Base-by-base conservation (phyloP, 306 rosid species). In the Sphenostylis stenocarpa region DNA sequence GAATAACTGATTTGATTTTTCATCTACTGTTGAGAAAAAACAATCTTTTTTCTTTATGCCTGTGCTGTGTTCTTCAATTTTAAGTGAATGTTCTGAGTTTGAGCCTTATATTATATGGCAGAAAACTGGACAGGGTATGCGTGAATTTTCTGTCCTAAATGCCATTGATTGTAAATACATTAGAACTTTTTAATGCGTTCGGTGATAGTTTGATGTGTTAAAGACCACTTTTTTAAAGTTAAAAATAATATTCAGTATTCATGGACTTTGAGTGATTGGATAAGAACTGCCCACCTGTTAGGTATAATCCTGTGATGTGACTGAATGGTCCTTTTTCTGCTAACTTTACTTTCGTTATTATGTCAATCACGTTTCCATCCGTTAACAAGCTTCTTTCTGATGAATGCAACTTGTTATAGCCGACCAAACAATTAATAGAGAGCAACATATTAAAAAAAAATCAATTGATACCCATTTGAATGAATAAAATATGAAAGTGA, bases 281-380 rank as follows among this genome's bases (percentile, higher is more conserved):
- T 26, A 67, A 38, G 48, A 79, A 75, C 66, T 44, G 23, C 21
- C 74, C 41, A 79, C 53, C 86, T 78, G 67, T 74, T 62, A 21
- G 70, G 58, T 79, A 23, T 33, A 36, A 69, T 79, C 81, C 43
- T 45, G 39, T 75, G 84, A 69, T 75, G 66, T 73, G 70, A 78
- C 74, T 74, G 56, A 61, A 41, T 49, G 77, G 20, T 49, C 24
- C 61, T 21, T 58, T 23, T 39, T 60, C 52, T 61, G n/a, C 38
- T 23, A 44, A 19, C 41, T 82, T 62, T 53, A 60, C 45, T 67
- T 58, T 39, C 49, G 24, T 83, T 69, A 68, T 20, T 31, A 29
- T 63, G 69, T 31, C 64, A 60, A 52, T 73, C 39, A 48, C 77
- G 41, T 62, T 49, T 9, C 33, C 49, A 28, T 31, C 47, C 23